Evolutionary conservation across 257 asterid genomes (phyloP).

Genomic region (Salvia rosmarinus): DNA sequence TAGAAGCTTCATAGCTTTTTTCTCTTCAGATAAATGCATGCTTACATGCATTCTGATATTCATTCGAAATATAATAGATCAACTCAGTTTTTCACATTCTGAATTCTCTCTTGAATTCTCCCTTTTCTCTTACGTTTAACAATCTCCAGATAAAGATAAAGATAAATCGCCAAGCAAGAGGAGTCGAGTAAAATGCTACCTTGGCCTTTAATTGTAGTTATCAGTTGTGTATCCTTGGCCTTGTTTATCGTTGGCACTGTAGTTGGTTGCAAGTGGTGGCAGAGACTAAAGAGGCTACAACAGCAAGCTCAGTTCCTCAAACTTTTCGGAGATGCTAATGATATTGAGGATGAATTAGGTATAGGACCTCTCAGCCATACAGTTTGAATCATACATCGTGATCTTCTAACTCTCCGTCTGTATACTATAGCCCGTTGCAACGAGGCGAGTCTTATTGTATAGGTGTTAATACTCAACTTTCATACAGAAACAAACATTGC

Average conservation of each 20-base stretch:
- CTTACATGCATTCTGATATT: too few relatives aligned
- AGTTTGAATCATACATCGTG: conserved; percentile 26
- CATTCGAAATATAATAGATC: too few relatives aligned
- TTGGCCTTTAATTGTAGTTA: conserved; percentile 49
- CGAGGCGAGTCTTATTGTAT: conserved; percentile 2
- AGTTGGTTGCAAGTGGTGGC: conserved; percentile 56
- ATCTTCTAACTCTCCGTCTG: conserved; percentile 17
- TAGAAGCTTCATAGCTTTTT: too few relatives aligned
- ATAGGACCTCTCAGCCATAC: conserved; percentile 57
- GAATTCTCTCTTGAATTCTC: too few relatives aligned
- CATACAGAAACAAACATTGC: conserved; percentile 13
- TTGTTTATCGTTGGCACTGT: conserved; percentile 48
- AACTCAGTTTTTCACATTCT: too few relatives aligned
- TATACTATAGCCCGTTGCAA: conserved; percentile 7
- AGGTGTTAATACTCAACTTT: conserved; percentile 29
- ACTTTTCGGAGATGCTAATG: conserved; percentile 70
- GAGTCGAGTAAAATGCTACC: conserved; percentile 39
- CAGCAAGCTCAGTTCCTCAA: conserved; percentile 79
- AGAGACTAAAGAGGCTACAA: conserved; percentile 65
- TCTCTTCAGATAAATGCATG: too few relatives aligned
- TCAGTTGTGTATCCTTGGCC: conserved; percentile 35
- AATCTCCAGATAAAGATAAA: not conserved
- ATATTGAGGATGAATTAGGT: conserved; percentile 69
- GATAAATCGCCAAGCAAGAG: conserved; percentile 33
- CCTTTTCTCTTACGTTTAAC: too few relatives aligned